A percentile compares a stretch with the other conserved stretches of the same genome.
phyloP scores from a whole-genome alignment of 371 early-diverging fungal species.

The Encephalitozoon intestinalis region DNA sequence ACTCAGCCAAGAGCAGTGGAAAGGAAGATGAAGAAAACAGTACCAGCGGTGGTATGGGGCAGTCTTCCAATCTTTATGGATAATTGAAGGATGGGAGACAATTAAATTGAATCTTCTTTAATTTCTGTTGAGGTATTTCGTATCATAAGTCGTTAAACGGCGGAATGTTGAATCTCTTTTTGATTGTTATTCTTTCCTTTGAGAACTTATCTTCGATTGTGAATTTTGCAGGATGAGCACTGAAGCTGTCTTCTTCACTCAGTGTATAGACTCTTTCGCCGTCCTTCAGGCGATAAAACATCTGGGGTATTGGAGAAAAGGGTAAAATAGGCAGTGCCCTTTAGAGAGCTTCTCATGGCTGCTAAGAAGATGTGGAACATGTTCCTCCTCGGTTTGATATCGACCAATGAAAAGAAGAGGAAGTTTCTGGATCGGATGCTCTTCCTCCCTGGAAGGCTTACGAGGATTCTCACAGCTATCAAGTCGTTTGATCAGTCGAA shows the following conservation, averaged over 20 bases:
- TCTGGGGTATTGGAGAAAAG: not conserved
- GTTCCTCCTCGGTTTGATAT: not conserved
- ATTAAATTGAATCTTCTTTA: constrained; percentile 3
- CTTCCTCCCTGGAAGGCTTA: constrained; percentile 13
- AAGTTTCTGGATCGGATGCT: not conserved
- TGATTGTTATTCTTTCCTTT: constrained; percentile 51
- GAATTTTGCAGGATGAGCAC: constrained; percentile 57
- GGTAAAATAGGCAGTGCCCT: not conserved
- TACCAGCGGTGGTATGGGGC: not conserved
- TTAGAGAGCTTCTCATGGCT: not conserved
- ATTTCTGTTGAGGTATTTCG: not conserved
- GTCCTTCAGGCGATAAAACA: constrained; percentile 45
- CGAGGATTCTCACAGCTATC: constrained; percentile 9
- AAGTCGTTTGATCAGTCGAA: constrained; percentile 27
- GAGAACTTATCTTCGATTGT: constrained; percentile 55
- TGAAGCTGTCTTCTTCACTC: constrained; percentile 31
- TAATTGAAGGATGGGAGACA: not conserved
- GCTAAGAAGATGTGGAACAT: not conserved
- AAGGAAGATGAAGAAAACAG: not conserved
- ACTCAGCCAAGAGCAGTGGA: not conserved
- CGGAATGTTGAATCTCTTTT: constrained; percentile 43
- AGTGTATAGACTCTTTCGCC: constrained; percentile 51
- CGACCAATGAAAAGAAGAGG: not conserved
- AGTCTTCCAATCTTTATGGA: not conserved
- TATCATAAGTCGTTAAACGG: constrained; percentile 36